Evolutionary conservation across 1,284 basidiomycete genomes (phyloP).

Genomic region (Puccinia horiana): DNA sequence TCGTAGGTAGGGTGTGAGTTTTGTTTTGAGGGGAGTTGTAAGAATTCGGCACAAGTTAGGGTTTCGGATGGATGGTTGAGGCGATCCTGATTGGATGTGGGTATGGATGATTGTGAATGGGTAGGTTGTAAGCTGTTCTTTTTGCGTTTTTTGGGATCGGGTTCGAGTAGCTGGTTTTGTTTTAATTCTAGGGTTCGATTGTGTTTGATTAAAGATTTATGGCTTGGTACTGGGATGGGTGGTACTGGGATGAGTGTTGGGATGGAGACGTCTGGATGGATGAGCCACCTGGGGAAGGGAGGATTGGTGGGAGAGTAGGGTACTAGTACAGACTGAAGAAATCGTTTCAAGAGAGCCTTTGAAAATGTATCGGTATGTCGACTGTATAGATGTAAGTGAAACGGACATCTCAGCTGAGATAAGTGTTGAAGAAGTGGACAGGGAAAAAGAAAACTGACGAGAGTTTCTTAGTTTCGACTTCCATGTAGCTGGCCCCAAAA

Average conservation of each 20-base stretch:
- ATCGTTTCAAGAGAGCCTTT: constrained; percentile 26
- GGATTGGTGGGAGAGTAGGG: background rate
- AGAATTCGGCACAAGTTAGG: background rate
- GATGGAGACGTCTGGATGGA: constrained; percentile 13
- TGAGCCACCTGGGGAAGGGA: constrained; percentile 11
- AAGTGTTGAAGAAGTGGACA: background rate
- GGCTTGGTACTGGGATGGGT: constrained; percentile 1
- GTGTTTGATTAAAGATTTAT: constrained; percentile 12
- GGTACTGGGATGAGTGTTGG: background rate
- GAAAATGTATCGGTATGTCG: constrained; percentile 37
- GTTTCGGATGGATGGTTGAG: background rate
- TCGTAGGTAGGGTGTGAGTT: background rate
- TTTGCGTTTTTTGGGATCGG: constrained; percentile 31
- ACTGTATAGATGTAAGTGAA: background rate
- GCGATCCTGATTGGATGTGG: background rate
- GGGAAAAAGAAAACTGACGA: background rate
- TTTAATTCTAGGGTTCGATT: background rate
- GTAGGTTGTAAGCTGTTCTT: background rate
- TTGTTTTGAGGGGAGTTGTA: background rate
- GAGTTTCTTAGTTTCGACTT: constrained; percentile 41
- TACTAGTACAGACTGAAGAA: constrained; percentile 27
- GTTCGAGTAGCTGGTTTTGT: background rate
- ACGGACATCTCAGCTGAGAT: too few species aligned
- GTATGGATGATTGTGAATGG: background rate
- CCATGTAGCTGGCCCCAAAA: constrained; percentile 39